Evolutionary conservation across 345 rosid species (phyloP).

Genomic region (Arabidopsis suecica): DNA sequence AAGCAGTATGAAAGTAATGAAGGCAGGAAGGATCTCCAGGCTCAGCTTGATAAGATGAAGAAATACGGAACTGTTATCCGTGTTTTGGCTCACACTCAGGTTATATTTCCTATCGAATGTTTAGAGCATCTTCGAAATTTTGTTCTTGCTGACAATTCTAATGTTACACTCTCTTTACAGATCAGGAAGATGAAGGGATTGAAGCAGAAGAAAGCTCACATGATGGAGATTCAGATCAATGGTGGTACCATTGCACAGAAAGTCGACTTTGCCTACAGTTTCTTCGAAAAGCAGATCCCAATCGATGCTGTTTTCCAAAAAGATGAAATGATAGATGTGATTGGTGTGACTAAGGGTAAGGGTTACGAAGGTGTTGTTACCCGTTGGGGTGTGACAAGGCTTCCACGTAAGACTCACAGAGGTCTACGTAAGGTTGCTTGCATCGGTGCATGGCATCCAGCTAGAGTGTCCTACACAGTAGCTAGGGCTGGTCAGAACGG

Average conservation of each 20-base stretch:
- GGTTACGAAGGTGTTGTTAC: constrained; percentile 92
- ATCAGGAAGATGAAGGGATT: constrained; percentile 86
- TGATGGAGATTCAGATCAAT: constrained; percentile 89
- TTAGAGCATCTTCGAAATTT: too few species aligned
- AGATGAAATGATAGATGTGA: constrained; percentile 87
- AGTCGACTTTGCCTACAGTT: constrained; percentile 76
- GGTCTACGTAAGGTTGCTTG: constrained; percentile 95
- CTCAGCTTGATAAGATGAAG: constrained; percentile 82
- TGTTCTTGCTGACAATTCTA: not conserved
- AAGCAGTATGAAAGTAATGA: constrained; percentile 67
- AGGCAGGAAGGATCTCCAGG: constrained; percentile 64
- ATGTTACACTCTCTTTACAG: constrained; percentile 35
- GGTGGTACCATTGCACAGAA: constrained; percentile 80
- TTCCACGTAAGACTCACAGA: constrained; percentile 87
- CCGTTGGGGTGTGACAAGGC: constrained; percentile 93
- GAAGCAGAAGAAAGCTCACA: constrained; percentile 89
- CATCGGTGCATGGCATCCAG: constrained; percentile 97
- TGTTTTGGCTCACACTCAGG: constrained; percentile 89
- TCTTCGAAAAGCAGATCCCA: constrained; percentile 85
- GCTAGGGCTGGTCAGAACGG: constrained; percentile 97
- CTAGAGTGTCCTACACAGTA: constrained; percentile 86
- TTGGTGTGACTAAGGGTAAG: constrained; percentile 88
- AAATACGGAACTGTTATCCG: constrained; percentile 75
- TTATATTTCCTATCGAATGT: not conserved
- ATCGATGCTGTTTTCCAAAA: constrained; percentile 81